These are phyloP conservation scores for Linnemannia zychae DNA, from an alignment of 192 early-diverging fungal species.

Conservation along the genomic window DNA sequence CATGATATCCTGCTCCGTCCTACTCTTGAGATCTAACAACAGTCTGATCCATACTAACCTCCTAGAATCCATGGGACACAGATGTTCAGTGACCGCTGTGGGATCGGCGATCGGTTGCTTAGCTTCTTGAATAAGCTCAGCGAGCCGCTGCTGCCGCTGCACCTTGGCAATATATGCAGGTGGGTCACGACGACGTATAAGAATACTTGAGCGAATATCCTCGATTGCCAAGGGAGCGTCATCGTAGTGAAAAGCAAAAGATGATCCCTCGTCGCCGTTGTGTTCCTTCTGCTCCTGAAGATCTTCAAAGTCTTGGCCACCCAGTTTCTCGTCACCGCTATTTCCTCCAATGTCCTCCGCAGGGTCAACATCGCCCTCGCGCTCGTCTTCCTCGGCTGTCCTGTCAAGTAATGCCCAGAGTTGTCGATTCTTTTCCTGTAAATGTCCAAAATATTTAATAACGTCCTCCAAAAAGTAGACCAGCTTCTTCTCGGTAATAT, in stretches of 20 bases:
- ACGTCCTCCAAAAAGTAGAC: constrained; percentile 34
- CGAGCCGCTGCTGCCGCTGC: background rate
- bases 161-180: constrained; percentile 1
- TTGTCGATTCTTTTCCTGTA: constrained; percentile 22
- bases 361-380: background rate
- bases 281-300: background rate
- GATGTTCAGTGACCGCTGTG: too few species aligned
- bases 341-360: background rate
- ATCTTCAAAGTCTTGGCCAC: background rate
- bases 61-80: background rate
- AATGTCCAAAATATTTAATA: constrained; percentile 29
- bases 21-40: constrained; percentile 14
- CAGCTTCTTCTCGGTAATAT: constrained; percentile 21
- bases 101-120: background rate
- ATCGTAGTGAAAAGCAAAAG: background rate
- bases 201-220: background rate
- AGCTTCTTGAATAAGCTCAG: background rate
- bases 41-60: background rate
- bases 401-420: constrained; percentile 21
- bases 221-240: background rate
- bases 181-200: background rate
- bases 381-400: background rate
- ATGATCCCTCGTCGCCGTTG: background rate
- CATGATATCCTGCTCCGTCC: constrained; percentile 27
- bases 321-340: background rate